Evolutionary conservation across 2,329 filamentous ascomycete genomes (phyloP), one percentile per base, ranked within the genome.

Genomic region (Ascochyta fabae): DNA sequence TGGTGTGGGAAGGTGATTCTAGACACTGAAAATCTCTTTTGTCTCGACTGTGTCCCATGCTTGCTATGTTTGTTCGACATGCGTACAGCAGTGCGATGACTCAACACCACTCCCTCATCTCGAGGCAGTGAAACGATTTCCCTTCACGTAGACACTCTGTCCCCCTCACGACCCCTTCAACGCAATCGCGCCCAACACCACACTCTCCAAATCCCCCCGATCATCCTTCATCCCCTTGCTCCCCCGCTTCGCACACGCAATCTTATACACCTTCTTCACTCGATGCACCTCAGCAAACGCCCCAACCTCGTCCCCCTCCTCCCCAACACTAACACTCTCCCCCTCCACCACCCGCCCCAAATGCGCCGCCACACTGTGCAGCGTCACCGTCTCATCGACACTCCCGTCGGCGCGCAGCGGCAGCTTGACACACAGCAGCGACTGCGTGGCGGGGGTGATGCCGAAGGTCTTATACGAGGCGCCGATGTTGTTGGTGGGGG

Each of bases 381-480:
- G 29, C 1, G 64, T 71, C 19, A 72, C 47, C 1, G 4, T 7
- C 13, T 40, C 48, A 10, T 58, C 60, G 0, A 54, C 6, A 1
- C 33, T 44, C 22, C 58, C 59, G 7, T 57, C 60, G 0, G 51
- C 48, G 2, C 33, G 41, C 6, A 71, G 46, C 0, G 87, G 83
- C 23, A 98, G 82, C 73, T 97, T 98, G 68, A 97, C 82, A 6
- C 91, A 87, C 3, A 97, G 79, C n/a, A 99, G 77, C 64, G 88
- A 77, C 40, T 83, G 87, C 2, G 89, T 95, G 10, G 81, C 78
- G 12, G 91, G 85, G 0, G 84, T 81, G 54, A 98, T 87, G 43
- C 95, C 95, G 70, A 95, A 96, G 49, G 89, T 88, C 29, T 91
- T 88, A 77, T 98, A 98, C 0, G 92, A 88, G 66, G 97, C 93